Conservation (phyloP, 2,329 filamentous ascomycete species). For the Leptographium lundbergii region DNA sequence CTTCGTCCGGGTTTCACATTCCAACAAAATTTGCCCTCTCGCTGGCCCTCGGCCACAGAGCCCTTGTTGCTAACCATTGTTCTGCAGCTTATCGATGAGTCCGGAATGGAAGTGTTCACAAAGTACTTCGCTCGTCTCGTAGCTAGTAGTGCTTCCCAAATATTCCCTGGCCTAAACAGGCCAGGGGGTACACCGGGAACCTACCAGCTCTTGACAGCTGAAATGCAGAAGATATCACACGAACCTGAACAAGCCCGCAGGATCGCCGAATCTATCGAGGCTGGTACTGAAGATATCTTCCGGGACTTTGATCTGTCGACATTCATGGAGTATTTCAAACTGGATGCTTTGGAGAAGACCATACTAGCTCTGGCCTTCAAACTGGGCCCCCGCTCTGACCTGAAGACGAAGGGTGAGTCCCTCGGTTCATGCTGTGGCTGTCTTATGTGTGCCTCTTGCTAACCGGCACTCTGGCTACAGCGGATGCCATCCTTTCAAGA, state of each 20-base stretch:
- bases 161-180: slow-evolving; percentile 71
- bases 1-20: no score
- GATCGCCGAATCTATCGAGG: slow-evolving; percentile 88
- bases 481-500: slow-evolving; percentile 77
- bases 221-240: slow-evolving; percentile 75
- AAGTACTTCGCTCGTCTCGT: slow-evolving; percentile 93
- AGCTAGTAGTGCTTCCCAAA: slow-evolving; percentile 78
- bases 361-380: slow-evolving; percentile 84
- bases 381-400: slow-evolving; percentile 62
- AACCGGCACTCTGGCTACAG: slow-evolving; percentile 36
- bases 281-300: slow-evolving; percentile 82
- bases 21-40: background rate
- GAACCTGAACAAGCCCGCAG: slow-evolving; percentile 74
- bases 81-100: slow-evolving; percentile 74
- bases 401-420: slow-evolving; percentile 73
- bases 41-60: background rate
- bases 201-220: slow-evolving; percentile 68
- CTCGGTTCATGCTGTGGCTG: slow-evolving; percentile 1
- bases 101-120: slow-evolving; percentile 98
- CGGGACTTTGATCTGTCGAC: slow-evolving; percentile 92
- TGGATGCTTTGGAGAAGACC: slow-evolving; percentile 79
- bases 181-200: slow-evolving; percentile 64
- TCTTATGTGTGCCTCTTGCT: slow-evolving; percentile 10
- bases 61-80: background rate
- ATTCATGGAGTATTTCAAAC: slow-evolving; percentile 91